Evolutionary conservation across 805 yeast species (phyloP), one percentile per base, ranked within the genome.

Genomic region (Candida coleopterorum): DNA sequence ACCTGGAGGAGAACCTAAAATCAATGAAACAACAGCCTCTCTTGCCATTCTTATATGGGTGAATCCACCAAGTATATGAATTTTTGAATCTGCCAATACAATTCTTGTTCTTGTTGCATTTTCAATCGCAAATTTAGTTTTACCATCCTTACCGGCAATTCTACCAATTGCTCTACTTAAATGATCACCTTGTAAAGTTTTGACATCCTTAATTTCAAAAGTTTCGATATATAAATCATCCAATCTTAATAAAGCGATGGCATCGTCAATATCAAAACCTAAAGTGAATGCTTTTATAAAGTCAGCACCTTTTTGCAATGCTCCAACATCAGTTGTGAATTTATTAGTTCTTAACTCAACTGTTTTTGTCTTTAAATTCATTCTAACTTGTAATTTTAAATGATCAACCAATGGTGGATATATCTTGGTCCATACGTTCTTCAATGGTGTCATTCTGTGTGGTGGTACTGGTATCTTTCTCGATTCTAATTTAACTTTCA

Each of bases 61-160:
- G 67, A 86, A 93, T 0, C 98, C 98, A 34, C 99, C 99, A 37
- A 93, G 70, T 44, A 93, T 93, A 61, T 93, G 98, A 52, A 93
- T 89, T 60, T 90, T 93, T 31, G 94, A 78, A 62, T 93, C 99
- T 0, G 99, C 99, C 48, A 93, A 72, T 18, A 93, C 99, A 29
- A 93, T 89, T 71, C 99, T 83, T 9, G 99, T 93, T 67, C 97
- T 79, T 16, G 97, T 90, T 12, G 98, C 97, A 56, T 93, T 93
- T 64, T 93, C 99, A 55, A 93, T 93, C 22, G 98, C 97, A 61
- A 90, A 93, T 68, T 90, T 93, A 44, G 97, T 93, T 64, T 89
- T 90, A 56, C 99, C 99, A 58, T 93, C 99, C 58, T 93, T 94
- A 62, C 99, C 99, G 10, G 99, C 98, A 62, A 93, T 93, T 74